Evolutionary conservation across 1,139 yeast species (phyloP), one percentile per base, ranked within the genome.

Genomic region (Hemisphaericaspora lyxosophila): DNA sequence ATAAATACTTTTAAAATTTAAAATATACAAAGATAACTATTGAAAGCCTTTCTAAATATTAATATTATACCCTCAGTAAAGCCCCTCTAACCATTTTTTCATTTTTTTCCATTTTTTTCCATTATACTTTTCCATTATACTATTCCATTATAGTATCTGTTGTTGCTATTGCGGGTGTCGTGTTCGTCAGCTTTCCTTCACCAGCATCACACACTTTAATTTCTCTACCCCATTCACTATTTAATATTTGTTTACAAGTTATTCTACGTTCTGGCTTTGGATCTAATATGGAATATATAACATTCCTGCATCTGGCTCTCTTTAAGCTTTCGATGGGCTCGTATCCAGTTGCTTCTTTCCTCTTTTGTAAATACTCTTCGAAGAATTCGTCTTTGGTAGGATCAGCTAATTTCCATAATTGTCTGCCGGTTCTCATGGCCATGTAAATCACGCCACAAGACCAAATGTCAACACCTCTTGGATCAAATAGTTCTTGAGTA

Each of bases 371-470:
- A 54, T 90, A 92, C 49, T 76, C 82, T 33, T 71, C 66, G 59
- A 82, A 90, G 56, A 85, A 87, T 49, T 83, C 94, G 59, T 92
- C 97, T 38, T 81, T 87, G 33, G 70, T 75, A 2, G 74, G 64
- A 45, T 78, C 80, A 3, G 97, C 97, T 42, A 82, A 68, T 51
- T 85, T 82, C 98, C 98, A 92, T 41, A 92, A 64, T 54, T 90
- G 96, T 40, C 96, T 74, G 1, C 97, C 98, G 0, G 96, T 87
- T 55, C 97, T 75, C 97, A 92, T 90, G 7, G 96, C 97, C 97
- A 92, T 89, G 61, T 90, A 92, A 33, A 92, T 87, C 15, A 92
- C 94, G 36, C 97, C 98, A 60, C 95, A 84, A 0, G 97, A 85
- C 98, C 98, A 92, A 33, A 92, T 80, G 60, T 92, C 97, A 8